A percentile compares a stretch with the other conserved stretches of the same genome.
Conservation (phyloP, 306 rosid genomes). For the Corylus americana region DNA sequence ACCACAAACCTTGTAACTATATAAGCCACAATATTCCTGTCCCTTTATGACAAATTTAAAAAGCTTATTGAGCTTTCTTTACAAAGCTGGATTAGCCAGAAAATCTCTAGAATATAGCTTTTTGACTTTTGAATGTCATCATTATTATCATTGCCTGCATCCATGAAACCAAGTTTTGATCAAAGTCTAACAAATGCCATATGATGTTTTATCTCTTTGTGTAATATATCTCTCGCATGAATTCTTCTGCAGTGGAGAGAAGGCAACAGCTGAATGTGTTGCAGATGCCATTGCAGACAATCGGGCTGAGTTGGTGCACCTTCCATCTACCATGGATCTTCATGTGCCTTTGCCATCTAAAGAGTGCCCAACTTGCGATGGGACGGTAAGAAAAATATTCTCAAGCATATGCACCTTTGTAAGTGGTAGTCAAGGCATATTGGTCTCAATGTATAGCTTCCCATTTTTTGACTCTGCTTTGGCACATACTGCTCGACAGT, state of each 20-base stretch:
- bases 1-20: constrained; percentile 17
- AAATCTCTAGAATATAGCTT: neutral
- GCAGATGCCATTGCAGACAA: constrained; percentile 84
- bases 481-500: neutral
- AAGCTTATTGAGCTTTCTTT: neutral
- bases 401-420: constrained; percentile 6
- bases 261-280: constrained; percentile 76
- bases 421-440: constrained; percentile 11
- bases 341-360: constrained; percentile 74
- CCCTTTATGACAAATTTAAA: constrained; percentile 1
- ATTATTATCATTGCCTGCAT: neutral
- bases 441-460: constrained; percentile 4
- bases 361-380: constrained; percentile 94
- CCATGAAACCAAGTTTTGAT: constrained; percentile 9
- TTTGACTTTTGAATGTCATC: neutral
- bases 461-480: neutral
- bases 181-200: neutral
- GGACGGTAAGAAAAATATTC: constrained; percentile 63
- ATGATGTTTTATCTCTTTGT: constrained; percentile 12
- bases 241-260: constrained; percentile 77
- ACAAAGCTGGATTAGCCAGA: neutral
- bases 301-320: constrained; percentile 86
- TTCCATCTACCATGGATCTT: constrained; percentile 75
- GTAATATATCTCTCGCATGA: constrained; percentile 18
- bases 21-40: constrained; percentile 15